These are phyloP conservation scores for Haplographium delicatum DNA, from an alignment of 495 filamentous ascomycete genomes.

Conservation along the genomic window DNA sequence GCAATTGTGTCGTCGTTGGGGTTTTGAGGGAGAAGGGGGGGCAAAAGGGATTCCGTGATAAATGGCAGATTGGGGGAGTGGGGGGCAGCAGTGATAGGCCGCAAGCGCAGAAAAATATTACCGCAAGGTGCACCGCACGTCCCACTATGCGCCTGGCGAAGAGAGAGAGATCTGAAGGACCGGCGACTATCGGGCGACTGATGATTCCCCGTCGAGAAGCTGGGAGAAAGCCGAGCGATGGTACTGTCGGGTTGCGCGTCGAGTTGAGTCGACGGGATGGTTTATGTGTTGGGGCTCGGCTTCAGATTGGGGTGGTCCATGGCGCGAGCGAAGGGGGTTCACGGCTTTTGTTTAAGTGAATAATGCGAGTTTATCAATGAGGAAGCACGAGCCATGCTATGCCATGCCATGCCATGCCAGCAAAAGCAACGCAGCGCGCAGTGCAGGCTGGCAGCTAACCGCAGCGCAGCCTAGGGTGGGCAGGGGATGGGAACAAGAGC, in stretches of 20 bases:
- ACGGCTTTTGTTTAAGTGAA: conserved; percentile 9
- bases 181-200: too few species aligned
- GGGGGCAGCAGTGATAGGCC: conserved; percentile 1
- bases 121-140: too few species aligned
- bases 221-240: too few species aligned
- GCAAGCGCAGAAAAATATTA: too few species aligned
- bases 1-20: neutral
- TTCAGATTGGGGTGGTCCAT: neutral
- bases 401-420: neutral
- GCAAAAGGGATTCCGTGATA: neutral
- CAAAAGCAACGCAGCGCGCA: conserved; percentile 8
- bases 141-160: too few species aligned
- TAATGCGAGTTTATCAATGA: conserved; percentile 16
- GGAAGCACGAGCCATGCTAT: conserved; percentile 6
- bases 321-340: neutral
- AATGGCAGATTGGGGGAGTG: conserved; percentile 5
- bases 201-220: too few species aligned
- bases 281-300: too few species aligned
- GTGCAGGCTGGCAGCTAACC: neutral
- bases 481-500: conserved; percentile 1
- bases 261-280: too few species aligned
- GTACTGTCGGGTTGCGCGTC: too few species aligned
- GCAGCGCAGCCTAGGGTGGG: neutral
- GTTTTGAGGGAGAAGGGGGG: too few species aligned
- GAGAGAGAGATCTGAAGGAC: too few species aligned